Evolutionary conservation across 2,329 filamentous ascomycete genomes (phyloP).

Genomic region (Ophiostoma australiae): DNA sequence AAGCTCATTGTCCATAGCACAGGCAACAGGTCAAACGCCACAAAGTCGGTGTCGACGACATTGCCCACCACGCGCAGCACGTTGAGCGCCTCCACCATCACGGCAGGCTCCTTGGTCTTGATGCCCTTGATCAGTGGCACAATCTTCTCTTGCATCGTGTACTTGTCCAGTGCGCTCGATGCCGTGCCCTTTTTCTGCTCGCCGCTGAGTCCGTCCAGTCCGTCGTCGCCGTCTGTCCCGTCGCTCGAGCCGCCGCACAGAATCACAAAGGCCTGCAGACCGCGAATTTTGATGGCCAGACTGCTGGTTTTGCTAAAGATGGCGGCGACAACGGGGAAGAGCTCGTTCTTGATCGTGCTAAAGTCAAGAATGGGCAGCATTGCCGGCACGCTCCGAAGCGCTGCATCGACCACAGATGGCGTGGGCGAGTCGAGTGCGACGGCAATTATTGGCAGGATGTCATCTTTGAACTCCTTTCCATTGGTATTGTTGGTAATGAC

Average conservation of each 20-base stretch:
- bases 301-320: conserved; percentile 94
- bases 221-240: conserved; percentile 54
- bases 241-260: conserved; percentile 72
- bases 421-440: conserved; percentile 83
- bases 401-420: conserved; percentile 81
- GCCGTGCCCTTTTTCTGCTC: conserved; percentile 52
- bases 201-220: conserved; percentile 65
- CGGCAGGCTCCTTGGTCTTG: conserved; percentile 95
- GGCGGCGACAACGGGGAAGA: conserved; percentile 84
- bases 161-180: conserved; percentile 86
- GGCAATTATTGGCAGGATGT: conserved; percentile 81
- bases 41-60: conserved; percentile 80
- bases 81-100: conserved; percentile 88
- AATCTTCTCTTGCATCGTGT: conserved; percentile 96
- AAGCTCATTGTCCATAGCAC: conserved; percentile 88
- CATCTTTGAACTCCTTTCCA: conserved; percentile 91
- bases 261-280: conserved; percentile 82
- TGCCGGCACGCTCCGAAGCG: conserved; percentile 69
- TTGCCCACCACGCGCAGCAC: conserved; percentile 80
- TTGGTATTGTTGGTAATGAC: conserved; percentile 74
- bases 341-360: conserved; percentile 91
- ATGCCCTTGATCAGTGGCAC: conserved; percentile 85
- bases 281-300: conserved; percentile 88
- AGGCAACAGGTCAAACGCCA: conserved; percentile 85
- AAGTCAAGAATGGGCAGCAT: conserved; percentile 91